Conservation (phyloP, 75 land plant genomes). For the Cupressus sempervirens region DNA sequence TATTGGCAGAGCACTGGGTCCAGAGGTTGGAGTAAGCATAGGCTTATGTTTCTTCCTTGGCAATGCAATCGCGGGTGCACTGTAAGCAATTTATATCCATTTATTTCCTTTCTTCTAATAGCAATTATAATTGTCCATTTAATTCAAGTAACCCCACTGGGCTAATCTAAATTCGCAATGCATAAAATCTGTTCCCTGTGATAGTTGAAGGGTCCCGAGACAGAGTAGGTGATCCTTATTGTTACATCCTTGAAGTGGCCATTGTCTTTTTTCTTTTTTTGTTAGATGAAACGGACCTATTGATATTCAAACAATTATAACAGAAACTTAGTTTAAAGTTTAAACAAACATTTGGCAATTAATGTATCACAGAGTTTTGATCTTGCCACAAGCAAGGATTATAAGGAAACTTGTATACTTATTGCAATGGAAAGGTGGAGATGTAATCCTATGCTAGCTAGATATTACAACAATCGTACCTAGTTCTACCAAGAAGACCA, state of each 20-base stretch:
- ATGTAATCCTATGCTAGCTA: no score
- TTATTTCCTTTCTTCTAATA: not conserved
- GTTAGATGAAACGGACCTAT: no score
- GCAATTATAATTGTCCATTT: not conserved
- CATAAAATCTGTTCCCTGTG: not conserved
- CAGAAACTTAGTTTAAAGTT: no score
- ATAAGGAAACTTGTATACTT: no score
- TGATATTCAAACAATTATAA: no score
- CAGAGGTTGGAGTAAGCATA: conserved; percentile 99
- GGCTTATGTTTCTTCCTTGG: conserved; percentile 98
- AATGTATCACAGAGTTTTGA: no score
- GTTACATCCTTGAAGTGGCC: not conserved
- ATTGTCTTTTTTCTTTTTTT: not conserved
- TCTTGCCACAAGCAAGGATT: no score
- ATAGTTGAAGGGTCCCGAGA: not conserved
- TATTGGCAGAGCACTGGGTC: conserved; percentile 99
- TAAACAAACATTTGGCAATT: no score
- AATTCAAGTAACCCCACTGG: not conserved
- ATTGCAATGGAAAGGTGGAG: no score
- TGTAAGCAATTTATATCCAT: conserved; percentile 52
- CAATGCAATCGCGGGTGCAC: conserved; percentile 94
- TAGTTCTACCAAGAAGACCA: no score
- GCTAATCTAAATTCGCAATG: not conserved
- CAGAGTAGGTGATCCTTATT: not conserved
- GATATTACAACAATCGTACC: no score